Evolutionary conservation across 345 rosid species (phyloP), one percentile per base, ranked within the genome.

Genomic region (Hypericum androsaemum): DNA sequence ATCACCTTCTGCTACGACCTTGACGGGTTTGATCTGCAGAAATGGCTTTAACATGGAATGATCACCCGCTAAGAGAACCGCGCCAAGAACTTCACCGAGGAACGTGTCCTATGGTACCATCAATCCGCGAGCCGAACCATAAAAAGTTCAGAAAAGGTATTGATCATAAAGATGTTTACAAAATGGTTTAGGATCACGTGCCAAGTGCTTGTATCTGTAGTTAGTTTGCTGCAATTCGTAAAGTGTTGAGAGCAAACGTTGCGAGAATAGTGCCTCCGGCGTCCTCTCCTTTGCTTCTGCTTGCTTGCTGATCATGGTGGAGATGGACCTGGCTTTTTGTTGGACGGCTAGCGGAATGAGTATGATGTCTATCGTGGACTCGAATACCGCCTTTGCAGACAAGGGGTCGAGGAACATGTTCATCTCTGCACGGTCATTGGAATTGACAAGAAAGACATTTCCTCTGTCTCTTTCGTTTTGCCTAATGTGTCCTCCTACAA

Each of bases 341-440:
- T 84, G 96, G 39, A 70, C 52, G 14, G 65, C 58, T 3, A 90
- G 84, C 6, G 98, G 98, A 51, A 84, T 63, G 58, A 90, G 82
- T 10, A 79, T 90, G 66, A 87, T 72, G 54, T 80, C 56, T 13
- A 90, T 58, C 15, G 65, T 59, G 5, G 98, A 90, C 32, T 73
- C 67, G 5, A 90, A 65, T 39, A 84, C 96, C 5, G 70, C 66
- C 60, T 84, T 82, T 36, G 92, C 92, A 16, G 96, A 89, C 36
- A 75, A 69, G 7, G 98, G 95, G 60, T 90, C 98, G 6, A 90
- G 87, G 74, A 76, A 84, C 80, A 90, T 80, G 47, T 84, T 90
- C 80, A 84, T 74, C 62, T 90, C 98, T 37, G 95, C 66, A 49
- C 79, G 64, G 43, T 63, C 60, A 52, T 84, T 84, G 2, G 77